Percentiles rank a stretch among this genome's conserved stretches.
Evolutionary conservation across 257 asterid genomes (phyloP).

Genomic region (Nicotiana obtusifolia): DNA sequence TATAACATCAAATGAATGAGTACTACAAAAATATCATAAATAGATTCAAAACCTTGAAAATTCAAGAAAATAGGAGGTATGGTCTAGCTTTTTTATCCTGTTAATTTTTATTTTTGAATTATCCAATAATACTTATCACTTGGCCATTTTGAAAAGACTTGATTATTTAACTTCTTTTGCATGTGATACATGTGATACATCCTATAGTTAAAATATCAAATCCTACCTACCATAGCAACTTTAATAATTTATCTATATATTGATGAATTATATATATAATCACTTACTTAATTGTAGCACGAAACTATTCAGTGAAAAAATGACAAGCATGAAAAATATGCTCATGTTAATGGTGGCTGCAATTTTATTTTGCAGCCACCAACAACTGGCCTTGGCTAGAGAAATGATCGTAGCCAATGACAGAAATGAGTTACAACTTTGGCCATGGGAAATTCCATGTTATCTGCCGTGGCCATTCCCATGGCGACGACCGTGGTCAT

Average conservation of each 20-base stretch:
- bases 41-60: too few relatives aligned
- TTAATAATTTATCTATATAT: too few relatives aligned
- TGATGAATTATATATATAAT: background rate
- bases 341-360: background rate
- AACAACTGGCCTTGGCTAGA: background rate
- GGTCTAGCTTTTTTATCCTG: too few relatives aligned
- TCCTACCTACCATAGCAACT: background rate
- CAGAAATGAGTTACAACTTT: background rate
- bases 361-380: background rate
- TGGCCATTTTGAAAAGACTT: too few relatives aligned
- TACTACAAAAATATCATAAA: too few relatives aligned
- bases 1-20: too few relatives aligned
- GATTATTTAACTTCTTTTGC: too few relatives aligned
- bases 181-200: too few relatives aligned
- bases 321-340: background rate
- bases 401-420: background rate
- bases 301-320: background rate
- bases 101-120: too few relatives aligned
- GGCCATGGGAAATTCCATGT: background rate
- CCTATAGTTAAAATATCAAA: too few relatives aligned
- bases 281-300: background rate
- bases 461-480: background rate
- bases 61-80: too few relatives aligned
- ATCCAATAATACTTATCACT: too few relatives aligned
- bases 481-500: background rate